Base-by-base conservation (phyloP, 2,329 filamentous ascomycete genomes). In the Verticillium klebahnii region DNA sequence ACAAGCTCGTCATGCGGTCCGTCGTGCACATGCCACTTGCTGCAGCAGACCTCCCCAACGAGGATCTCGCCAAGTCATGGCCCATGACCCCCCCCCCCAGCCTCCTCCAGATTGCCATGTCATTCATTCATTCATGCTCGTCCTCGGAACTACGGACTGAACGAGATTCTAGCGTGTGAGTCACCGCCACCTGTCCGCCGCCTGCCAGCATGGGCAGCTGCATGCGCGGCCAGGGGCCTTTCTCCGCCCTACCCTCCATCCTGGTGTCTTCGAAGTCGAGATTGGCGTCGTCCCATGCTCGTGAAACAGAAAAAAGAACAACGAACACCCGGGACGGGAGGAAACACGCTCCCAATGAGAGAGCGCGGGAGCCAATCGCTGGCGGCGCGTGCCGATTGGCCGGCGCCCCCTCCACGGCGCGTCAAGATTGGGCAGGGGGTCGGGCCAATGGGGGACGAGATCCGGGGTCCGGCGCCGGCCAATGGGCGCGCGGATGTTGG, bases 381-480 rank as follows among this genome's bases (percentile, higher is more conserved):
- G 31, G 15, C 55, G 55, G 31, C 55, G 34, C 55, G 55, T 57
- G 56, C 64, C 64, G 64, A 64, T 64, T 65, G 64, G 64, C 25
- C 32, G 57, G 39, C 32, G 14, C 11, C 29, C 29, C 58, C 59
- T 59, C 56, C 36, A 40, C 56, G 62, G 64, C 64, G 64, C 64
- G 64, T 62, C 58, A n/a, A 62, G 63, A 65, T 65, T 65, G 63
- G 63, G 54, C 34, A 34, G 57, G 58, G 56, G 7, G 6, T 9
- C 11, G 25, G 25, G 15, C 31, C 45, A 50, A 29, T 29, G 59
- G 59, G 56, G 63, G 56, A 56, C 57, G 56, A 17, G 52, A 5
- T 15, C n/a, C 12, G 25, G 25, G 54, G 54, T 17, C n/a, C 23
- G 25, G 23, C 54, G 54, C 9, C n/a, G 19, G 52, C 58, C 58